Base-by-base conservation (phyloP, 306 rosid species). In the Prunus armeniaca region DNA sequence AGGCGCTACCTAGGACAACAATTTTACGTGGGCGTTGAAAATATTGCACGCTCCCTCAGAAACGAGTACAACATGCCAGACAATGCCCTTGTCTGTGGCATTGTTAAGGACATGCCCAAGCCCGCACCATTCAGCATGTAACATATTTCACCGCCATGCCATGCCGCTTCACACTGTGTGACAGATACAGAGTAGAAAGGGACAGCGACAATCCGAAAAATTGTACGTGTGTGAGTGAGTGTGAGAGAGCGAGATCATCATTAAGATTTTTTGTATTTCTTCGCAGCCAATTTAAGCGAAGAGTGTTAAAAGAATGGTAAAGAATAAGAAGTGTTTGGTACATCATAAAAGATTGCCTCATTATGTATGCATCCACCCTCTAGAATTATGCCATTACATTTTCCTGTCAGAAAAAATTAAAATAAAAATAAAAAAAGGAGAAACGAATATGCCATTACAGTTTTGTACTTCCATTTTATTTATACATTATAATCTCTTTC, bases 61-160 rank as follows among this genome's bases (percentile, higher is more conserved):
- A 91, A 90, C n/a, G 93, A 90, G 85, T 87, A 87, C 90, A 87
- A 83, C 57, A 64, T 88, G 1, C 96, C 91, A 4, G 83, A 76
- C 0, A 63, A 2, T 17, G 18, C 52, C 24, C 69, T 88, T 57
- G 22, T 82, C 8, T 90, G 96, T 71, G 96, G 93, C 47, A 1
- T 13, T 9, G 86, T 85, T 30, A 80, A 71, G 81, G 64, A 3
- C 25, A 15, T 90, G 68, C 87, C 96, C 51, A 80, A 28, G 84
- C 96, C 96, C 12, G 15, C 66, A 1, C 74, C 87, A 3, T 86
- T 80, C 62, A 17, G 10, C 65, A 4, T 22, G 45, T 86, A 79
- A 76, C 9, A n/a, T 41, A n/a, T 38, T 20, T 66, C 71, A 41
- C 52, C 65, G 46, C 34, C 65, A 12, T 71, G 50, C 30, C 49